Conservation (phyloP, 2,329 filamentous ascomycete genomes). For the Cyclaneusma minus region DNA sequence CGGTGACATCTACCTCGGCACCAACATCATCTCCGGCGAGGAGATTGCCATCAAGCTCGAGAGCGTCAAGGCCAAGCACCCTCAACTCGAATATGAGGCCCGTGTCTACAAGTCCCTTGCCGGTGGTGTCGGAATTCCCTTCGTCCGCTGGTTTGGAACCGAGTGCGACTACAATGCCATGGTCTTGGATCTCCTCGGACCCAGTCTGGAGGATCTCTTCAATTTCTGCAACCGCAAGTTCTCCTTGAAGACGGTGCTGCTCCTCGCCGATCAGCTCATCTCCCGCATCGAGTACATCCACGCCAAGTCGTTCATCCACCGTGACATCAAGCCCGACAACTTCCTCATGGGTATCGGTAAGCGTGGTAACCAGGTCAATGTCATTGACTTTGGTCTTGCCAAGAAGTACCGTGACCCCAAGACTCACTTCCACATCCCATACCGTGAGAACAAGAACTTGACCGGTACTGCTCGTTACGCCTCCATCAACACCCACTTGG, state of each 20-base stretch:
- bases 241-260: constrained; percentile 92
- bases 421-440: constrained; percentile 98
- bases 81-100: constrained; percentile 96
- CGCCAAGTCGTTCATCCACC: constrained; percentile 98
- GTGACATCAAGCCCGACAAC: constrained; percentile 99
- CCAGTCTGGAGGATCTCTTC: constrained; percentile 94
- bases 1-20: constrained; percentile 96
- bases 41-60: constrained; percentile 99
- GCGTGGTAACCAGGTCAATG: constrained; percentile 97
- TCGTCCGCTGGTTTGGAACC: constrained; percentile 98
- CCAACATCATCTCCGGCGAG: constrained; percentile 98
- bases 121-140: constrained; percentile 93
- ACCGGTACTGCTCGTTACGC: constrained; percentile 97
- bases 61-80: constrained; percentile 98
- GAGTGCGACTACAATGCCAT: constrained; percentile 99
- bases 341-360: constrained; percentile 99
- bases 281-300: constrained; percentile 99
- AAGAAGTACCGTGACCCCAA: constrained; percentile 99
- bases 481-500: constrained; percentile 96
- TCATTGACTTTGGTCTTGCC: constrained; percentile 96
- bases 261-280: constrained; percentile 95
- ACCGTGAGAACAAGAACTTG: constrained; percentile 99
- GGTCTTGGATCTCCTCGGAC: constrained; percentile 93
- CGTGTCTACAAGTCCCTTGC: constrained; percentile 84
- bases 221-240: constrained; percentile 99